Percentiles rank a stretch among this genome's conserved stretches.
These are phyloP conservation scores for Mortierella alpina DNA, from an alignment of 192 early-diverging fungal species.

Conservation along the genomic window DNA sequence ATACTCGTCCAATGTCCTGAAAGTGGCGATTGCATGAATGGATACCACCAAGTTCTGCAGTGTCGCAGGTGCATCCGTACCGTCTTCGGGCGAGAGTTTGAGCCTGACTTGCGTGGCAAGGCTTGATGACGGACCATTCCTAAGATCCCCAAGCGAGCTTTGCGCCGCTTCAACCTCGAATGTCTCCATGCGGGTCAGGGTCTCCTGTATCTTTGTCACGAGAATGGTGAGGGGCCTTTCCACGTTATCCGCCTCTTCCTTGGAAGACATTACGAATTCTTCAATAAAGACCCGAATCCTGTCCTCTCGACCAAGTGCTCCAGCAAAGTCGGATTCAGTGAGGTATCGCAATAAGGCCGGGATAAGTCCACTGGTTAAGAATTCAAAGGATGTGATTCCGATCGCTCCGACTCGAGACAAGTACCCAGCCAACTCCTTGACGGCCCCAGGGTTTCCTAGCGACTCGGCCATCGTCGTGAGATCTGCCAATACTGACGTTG, in stretches of 20 bases:
- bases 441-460: neutral
- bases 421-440: slow-evolving; percentile 34
- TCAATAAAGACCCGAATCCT: slow-evolving; percentile 52
- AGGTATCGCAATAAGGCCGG: slow-evolving; percentile 67
- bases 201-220: slow-evolving; percentile 77
- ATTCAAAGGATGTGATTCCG: slow-evolving; percentile 83
- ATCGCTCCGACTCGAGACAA: slow-evolving; percentile 25
- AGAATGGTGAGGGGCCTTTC: slow-evolving; percentile 57
- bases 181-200: slow-evolving; percentile 72
- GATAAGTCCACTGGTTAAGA: slow-evolving; percentile 81
- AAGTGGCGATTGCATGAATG: slow-evolving; percentile 89
- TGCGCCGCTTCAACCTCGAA: slow-evolving; percentile 70
- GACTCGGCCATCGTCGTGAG: slow-evolving; percentile 20
- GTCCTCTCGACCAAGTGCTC: slow-evolving; percentile 25
- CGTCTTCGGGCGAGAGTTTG: slow-evolving; percentile 63
- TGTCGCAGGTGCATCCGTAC: slow-evolving; percentile 57
- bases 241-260: neutral
- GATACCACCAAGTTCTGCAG: slow-evolving; percentile 72
- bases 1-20: slow-evolving; percentile 84
- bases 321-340: slow-evolving; percentile 5
- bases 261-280: slow-evolving; percentile 23
- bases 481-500: slow-evolving; percentile 17
- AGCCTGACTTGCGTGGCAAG: slow-evolving; percentile 83
- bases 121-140: slow-evolving; percentile 67
- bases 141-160: slow-evolving; percentile 31